Conservation (phyloP, 1,284 basidiomycete genomes). For the Leccinum angustisporum region DNA sequence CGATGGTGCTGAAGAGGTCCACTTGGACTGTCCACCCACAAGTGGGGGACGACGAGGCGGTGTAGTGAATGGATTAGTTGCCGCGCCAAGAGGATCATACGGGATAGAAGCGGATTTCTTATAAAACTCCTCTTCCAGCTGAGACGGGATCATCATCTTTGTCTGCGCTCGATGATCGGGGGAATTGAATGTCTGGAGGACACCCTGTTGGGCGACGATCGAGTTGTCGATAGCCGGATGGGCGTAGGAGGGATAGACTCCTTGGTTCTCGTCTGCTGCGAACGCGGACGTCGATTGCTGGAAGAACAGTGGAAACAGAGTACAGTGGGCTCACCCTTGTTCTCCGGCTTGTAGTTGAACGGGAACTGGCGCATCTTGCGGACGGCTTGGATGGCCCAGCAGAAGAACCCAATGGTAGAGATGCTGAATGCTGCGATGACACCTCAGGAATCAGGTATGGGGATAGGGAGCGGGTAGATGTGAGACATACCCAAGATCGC, state of each 20-base stretch:
- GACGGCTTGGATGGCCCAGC: conserved; percentile 23
- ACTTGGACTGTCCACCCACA: not conserved
- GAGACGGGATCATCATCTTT: not conserved
- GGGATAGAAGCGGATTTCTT: not conserved
- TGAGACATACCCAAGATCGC: conserved; percentile 23
- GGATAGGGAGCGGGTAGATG: not conserved
- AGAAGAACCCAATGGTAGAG: conserved; percentile 22
- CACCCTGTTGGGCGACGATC: conserved; percentile 1
- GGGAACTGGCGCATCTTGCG: conserved; percentile 23
- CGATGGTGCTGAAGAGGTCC: not conserved
- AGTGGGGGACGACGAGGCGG: conserved; percentile 7
- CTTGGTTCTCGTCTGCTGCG: conserved; percentile 5
- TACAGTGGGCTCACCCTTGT: not conserved
- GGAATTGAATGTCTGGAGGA: conserved; percentile 3
- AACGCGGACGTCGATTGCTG: not conserved
- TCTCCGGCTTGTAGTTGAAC: conserved; percentile 7
- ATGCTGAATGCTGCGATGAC: conserved; percentile 15
- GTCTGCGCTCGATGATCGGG: conserved; percentile 9
- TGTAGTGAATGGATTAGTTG: not conserved
- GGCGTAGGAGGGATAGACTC: conserved; percentile 4
- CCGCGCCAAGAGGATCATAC: not conserved
- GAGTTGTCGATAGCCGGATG: conserved; percentile 6
- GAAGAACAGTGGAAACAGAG: not conserved
- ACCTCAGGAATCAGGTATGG: not conserved
- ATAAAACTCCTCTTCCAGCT: conserved; percentile 4